Evolutionary conservation across 1,139 yeast genomes (phyloP).

Genomic region (Tardiomyces digboiensis): DNA sequence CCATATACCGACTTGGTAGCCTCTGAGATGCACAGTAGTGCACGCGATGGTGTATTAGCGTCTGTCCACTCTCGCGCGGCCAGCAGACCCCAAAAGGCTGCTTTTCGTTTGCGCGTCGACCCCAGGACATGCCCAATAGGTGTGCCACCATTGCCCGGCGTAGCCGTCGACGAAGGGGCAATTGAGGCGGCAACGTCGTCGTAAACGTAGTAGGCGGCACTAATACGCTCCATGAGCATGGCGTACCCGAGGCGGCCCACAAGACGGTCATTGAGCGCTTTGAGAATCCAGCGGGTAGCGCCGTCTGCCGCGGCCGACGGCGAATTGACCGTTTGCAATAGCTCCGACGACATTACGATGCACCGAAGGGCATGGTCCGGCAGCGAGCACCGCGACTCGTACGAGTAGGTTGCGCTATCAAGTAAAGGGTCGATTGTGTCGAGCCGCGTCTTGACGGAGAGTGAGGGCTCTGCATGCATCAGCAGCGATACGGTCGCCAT

Average conservation of each 20-base stretch:
- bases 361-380: constrained; percentile 52
- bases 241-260: constrained; percentile 33
- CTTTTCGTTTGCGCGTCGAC: constrained; percentile 55
- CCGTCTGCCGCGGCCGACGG: constrained; percentile 25
- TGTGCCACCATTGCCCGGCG: too few species aligned
- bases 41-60: constrained; percentile 13
- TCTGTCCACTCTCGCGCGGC: constrained; percentile 67
- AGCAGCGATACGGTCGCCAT: constrained; percentile 71
- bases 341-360: constrained; percentile 29
- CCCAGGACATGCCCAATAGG: too few species aligned
- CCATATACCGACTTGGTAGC: constrained; percentile 10
- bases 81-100: constrained; percentile 69
- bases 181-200: constrained; percentile 7
- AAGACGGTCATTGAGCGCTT: constrained; percentile 26
- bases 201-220: constrained; percentile 31
- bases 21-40: constrained; percentile 16
- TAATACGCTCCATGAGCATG: constrained; percentile 39
- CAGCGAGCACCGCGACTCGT: constrained; percentile 52
- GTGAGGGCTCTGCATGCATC: constrained; percentile 40
- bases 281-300: constrained; percentile 27
- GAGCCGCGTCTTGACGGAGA: constrained; percentile 49
- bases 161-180: too few species aligned
- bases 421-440: constrained; percentile 58
- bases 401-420: constrained; percentile 56
- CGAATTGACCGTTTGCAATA: constrained; percentile 21